These are phyloP conservation scores for Aspergillus sp. DNA, from an alignment of 2,329 filamentous ascomycete species.

Conservation along the genomic window DNA sequence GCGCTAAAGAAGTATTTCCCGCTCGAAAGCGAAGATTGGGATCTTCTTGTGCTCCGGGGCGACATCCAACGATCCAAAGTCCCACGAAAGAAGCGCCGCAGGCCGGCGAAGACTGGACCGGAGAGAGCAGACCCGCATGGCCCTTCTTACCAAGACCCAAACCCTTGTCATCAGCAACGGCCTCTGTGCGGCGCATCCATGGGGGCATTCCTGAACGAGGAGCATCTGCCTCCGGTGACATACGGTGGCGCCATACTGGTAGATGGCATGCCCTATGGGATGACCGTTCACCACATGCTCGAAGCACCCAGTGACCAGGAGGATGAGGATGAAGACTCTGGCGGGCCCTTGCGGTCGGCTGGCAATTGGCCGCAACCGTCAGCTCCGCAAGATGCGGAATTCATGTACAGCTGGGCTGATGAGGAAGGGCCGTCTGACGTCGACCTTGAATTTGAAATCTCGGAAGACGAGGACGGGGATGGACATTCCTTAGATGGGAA, in stretches of 20 bases:
- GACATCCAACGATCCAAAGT: conserved; percentile 58
- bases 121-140: conserved; percentile 26
- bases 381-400: conserved; percentile 28
- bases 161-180: conserved; percentile 73
- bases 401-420: conserved; percentile 39
- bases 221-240: conserved; percentile 85
- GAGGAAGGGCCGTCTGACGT: conserved; percentile 39
- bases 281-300: conserved; percentile 97
- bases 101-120: conserved; percentile 33
- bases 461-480: conserved; percentile 54
- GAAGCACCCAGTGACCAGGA: conserved; percentile 63
- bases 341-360: conserved; percentile 45
- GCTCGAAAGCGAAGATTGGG: conserved; percentile 56
- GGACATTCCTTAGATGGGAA: conserved; percentile 36
- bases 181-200: conserved; percentile 89
- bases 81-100: conserved; percentile 41
- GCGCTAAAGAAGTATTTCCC: conserved; percentile 58
- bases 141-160: conserved; percentile 45
- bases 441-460: conserved; percentile 51
- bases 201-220: conserved; percentile 80
- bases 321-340: conserved; percentile 37
- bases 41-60: conserved; percentile 61
- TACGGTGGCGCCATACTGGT: conserved; percentile 85
- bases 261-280: conserved; percentile 80
- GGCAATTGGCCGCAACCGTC: conserved; percentile 36